Percentiles rank a stretch among this genome's conserved stretches.
Evolutionary conservation across 2,329 filamentous ascomycete genomes (phyloP).

Genomic region (Trichothecium roseum): DNA sequence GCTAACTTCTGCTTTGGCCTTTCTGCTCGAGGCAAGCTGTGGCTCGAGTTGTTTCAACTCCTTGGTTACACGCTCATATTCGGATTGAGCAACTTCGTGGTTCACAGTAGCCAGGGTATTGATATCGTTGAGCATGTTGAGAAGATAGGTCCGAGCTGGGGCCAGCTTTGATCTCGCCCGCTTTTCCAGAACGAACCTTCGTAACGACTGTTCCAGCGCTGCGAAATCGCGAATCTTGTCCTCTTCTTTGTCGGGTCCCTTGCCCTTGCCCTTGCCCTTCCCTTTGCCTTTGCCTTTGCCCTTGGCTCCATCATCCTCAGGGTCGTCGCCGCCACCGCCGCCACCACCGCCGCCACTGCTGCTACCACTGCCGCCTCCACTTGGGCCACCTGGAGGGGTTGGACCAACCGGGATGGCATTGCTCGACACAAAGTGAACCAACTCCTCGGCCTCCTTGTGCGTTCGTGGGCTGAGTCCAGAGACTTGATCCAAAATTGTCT

Average conservation of each 20-base stretch:
- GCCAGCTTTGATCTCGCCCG: conserved; percentile 90
- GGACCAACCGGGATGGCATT: conserved; percentile 77
- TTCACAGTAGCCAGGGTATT: conserved; percentile 78
- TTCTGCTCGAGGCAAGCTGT: conserved; percentile 72
- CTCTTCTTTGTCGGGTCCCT: conserved; percentile 36
- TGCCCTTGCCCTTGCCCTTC: conserved; percentile 54
- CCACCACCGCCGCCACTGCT: conserved; percentile 45
- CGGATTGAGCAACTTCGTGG: conserved; percentile 71
- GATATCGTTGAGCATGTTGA: conserved; percentile 87
- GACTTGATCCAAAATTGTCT: conserved; percentile 88
- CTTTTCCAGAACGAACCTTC: conserved; percentile 93
- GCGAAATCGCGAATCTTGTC: conserved; percentile 87
- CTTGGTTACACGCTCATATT: conserved; percentile 70
- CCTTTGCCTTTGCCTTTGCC: conserved; percentile 70
- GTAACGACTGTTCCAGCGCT: conserved; percentile 75
- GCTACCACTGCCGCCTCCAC: conserved; percentile 42
- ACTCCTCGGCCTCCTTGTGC: conserved; percentile 80
- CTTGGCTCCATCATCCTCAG: conserved; percentile 54
- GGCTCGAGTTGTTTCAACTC: conserved; percentile 80
- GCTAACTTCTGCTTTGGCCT: conserved; percentile 67
- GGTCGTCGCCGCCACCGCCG: conserved; percentile 41
- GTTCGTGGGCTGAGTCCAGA: conserved; percentile 80
- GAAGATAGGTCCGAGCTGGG: conserved; percentile 86
- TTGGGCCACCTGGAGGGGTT: conserved; percentile 42
- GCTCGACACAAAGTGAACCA: conserved; percentile 97